Conservation (phyloP, 257 asterid genomes). For the Lantana camara region DNA sequence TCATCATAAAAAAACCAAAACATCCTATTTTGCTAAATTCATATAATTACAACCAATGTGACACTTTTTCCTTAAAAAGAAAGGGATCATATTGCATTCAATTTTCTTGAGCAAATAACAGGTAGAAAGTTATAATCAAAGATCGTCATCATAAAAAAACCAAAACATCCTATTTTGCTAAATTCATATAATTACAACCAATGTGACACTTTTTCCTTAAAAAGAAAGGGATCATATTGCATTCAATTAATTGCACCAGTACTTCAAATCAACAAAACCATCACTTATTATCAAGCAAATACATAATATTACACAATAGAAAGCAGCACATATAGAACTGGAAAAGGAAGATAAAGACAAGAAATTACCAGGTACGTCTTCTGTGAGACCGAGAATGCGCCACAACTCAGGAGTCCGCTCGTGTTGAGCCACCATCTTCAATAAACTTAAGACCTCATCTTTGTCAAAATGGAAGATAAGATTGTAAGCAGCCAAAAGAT, state of each 20-base stretch:
- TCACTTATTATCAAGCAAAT: neutral
- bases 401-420: constrained; percentile 44
- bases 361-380: constrained; percentile 36
- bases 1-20: neutral
- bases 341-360: neutral
- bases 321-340: neutral
- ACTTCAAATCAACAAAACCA: too few relatives aligned
- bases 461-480: constrained; percentile 42
- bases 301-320: neutral
- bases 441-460: constrained; percentile 38
- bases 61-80: too few relatives aligned
- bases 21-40: neutral
- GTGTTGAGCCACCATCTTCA: constrained; percentile 30
- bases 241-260: too few relatives aligned
- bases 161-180: neutral
- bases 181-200: neutral
- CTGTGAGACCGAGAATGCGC: constrained; percentile 30
- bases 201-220: neutral
- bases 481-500: constrained; percentile 46
- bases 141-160: neutral
- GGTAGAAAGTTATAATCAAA: neutral
- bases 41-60: neutral
- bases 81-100: too few relatives aligned
- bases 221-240: too few relatives aligned
- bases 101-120: too few relatives aligned